A percentile compares a stretch with the other conserved stretches of the same genome.
These are phyloP conservation scores for Canariomyces notabilis DNA, from an alignment of 2,329 filamentous ascomycete genomes.

Conservation along the genomic window DNA sequence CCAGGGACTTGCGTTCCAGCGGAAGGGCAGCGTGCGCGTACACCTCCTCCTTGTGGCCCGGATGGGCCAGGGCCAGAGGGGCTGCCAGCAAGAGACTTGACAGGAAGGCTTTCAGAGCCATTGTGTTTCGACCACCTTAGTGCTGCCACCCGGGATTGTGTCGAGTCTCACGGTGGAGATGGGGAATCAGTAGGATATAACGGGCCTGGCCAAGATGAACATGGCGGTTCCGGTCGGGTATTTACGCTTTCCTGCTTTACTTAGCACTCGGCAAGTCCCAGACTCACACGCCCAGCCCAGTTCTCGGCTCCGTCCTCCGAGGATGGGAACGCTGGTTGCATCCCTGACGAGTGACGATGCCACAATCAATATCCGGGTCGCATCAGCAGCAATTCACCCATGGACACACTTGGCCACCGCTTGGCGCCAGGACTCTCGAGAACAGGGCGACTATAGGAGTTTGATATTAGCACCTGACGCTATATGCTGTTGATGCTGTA, in stretches of 20 bases:
- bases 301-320: conserved; percentile 2
- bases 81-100: conserved; percentile 24
- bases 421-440: background rate
- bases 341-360: conserved; percentile 2
- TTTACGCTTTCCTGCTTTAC: background rate
- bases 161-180: background rate
- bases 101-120: conserved; percentile 24
- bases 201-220: conserved; percentile 6
- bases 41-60: conserved; percentile 25
- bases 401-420: conserved; percentile 1
- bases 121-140: too few species aligned
- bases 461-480: background rate
- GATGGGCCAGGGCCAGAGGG: conserved; percentile 25
- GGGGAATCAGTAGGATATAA: conserved; percentile 1
- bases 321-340: background rate
- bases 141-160: background rate
- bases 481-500: background rate
- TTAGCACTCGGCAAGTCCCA: too few species aligned
- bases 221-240: background rate
- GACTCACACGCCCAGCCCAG: too few species aligned
- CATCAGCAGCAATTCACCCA: conserved; percentile 18
- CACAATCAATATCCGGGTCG: conserved; percentile 20
- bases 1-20: conserved; percentile 27
- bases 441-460: background rate
- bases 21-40: conserved; percentile 23